phyloP scores from a whole-genome alignment of 805 yeast species.

The Starmerella roubikii region DNA sequence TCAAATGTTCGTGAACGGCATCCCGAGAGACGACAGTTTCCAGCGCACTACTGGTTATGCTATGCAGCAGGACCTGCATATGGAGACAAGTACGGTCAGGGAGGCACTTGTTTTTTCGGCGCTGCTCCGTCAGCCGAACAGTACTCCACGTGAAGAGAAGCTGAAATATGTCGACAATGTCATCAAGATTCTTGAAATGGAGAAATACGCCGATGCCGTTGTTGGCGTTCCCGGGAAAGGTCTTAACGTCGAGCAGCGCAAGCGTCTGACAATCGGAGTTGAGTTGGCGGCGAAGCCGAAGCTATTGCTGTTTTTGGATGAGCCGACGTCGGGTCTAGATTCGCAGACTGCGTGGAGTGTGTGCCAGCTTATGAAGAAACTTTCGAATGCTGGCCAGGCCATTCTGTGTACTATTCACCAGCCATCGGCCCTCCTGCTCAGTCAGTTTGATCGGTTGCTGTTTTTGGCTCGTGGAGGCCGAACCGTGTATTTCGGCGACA shows the following conservation, averaged over 20 bases:
- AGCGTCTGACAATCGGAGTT: slow-evolving; percentile 56
- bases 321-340: slow-evolving; percentile 63
- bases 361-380: slow-evolving; percentile 49
- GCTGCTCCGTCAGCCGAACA: slow-evolving; percentile 51
- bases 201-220: slow-evolving; percentile 58
- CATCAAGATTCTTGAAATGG: slow-evolving; percentile 55
- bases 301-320: slow-evolving; percentile 48
- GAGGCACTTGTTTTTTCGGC: slow-evolving; percentile 66
- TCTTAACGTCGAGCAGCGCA: slow-evolving; percentile 53
- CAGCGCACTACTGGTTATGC: slow-evolving; percentile 69
- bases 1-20: slow-evolving; percentile 59
- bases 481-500: slow-evolving; percentile 72
- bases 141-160: slow-evolving; percentile 45
- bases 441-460: slow-evolving; percentile 53
- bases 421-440: slow-evolving; percentile 57
- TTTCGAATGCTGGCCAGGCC: slow-evolving; percentile 61
- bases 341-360: slow-evolving; percentile 54
- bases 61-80: slow-evolving; percentile 69
- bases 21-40: slow-evolving; percentile 48
- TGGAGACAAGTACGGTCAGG: slow-evolving; percentile 55
- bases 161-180: slow-evolving; percentile 55
- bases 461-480: slow-evolving; percentile 62
- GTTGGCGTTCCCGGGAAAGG: slow-evolving; percentile 69
- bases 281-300: slow-evolving; percentile 60
- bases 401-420: slow-evolving; percentile 67